Conservation (phyloP, 805 yeast genomes). For the Yamadazyma akitaensis region DNA sequence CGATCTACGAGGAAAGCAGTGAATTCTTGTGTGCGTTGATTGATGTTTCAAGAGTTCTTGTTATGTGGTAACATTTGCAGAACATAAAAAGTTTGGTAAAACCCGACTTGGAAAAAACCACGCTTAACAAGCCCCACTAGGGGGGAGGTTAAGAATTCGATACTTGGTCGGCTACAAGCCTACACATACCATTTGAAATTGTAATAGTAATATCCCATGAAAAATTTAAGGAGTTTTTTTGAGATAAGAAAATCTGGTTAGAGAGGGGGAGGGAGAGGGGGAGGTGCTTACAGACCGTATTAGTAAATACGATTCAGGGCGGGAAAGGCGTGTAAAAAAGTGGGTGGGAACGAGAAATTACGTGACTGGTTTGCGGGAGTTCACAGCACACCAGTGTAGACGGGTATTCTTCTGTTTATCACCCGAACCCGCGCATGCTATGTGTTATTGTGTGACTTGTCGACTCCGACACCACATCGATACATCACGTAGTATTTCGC, state of each 20-base stretch:
- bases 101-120: too few species aligned
- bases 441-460: neutral
- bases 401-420: neutral
- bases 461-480: too few species aligned
- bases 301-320: neutral
- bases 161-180: neutral
- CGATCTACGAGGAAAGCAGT: neutral
- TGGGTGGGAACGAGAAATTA: too few species aligned
- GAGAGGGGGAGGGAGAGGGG: neutral
- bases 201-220: constrained; percentile 8
- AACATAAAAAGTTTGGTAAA: neutral
- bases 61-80: neutral
- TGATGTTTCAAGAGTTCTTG: neutral
- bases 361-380: neutral
- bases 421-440: neutral
- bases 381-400: neutral
- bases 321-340: neutral
- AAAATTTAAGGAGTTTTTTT: neutral
- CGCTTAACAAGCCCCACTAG: too few species aligned
- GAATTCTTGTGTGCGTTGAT: neutral
- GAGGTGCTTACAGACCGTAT: too few species aligned
- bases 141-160: too few species aligned
- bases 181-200: constrained; percentile 15
- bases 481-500: neutral
- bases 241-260: neutral